Percentiles rank a stretch among this genome's conserved stretches.
These are phyloP conservation scores for Nigrospora oryzae DNA, from an alignment of 2,329 filamentous ascomycete species.

Conservation along the genomic window DNA sequence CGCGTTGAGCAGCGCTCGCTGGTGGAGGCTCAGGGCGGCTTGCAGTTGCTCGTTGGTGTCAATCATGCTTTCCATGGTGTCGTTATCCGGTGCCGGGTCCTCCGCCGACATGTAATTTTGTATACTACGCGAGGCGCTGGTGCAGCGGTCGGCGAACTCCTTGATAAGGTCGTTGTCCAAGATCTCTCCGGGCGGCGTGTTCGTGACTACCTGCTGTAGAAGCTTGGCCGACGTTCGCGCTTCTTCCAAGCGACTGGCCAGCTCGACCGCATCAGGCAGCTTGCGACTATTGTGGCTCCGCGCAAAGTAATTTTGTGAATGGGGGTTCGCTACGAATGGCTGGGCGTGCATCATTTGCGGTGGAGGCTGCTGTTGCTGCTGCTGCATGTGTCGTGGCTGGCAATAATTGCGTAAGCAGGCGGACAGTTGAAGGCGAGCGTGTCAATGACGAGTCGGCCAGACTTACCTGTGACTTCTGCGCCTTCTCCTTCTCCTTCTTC, in stretches of 20 bases:
- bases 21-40: slow-evolving; percentile 73
- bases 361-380: slow-evolving; percentile 15
- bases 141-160: slow-evolving; percentile 85
- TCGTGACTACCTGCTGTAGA: slow-evolving; percentile 84
- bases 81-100: slow-evolving; percentile 77
- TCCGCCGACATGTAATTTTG: slow-evolving; percentile 78
- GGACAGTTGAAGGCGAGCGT: not conserved
- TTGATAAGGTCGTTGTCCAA: slow-evolving; percentile 79
- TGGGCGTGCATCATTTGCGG: slow-evolving; percentile 34
- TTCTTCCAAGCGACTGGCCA: slow-evolving; percentile 79
- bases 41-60: slow-evolving; percentile 91
- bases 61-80: slow-evolving; percentile 88
- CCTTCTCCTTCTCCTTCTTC: slow-evolving; percentile 73
- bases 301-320: slow-evolving; percentile 49
- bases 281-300: slow-evolving; percentile 37
- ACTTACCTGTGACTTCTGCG: slow-evolving; percentile 42
- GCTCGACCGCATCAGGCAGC: slow-evolving; percentile 64
- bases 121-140: slow-evolving; percentile 70
- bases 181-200: slow-evolving; percentile 69
- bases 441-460: no score
- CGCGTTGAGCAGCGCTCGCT: slow-evolving; percentile 64
- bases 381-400: not conserved
- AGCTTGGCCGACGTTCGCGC: slow-evolving; percentile 85
- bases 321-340: slow-evolving; percentile 14
- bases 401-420: not conserved